Base-by-base conservation (phyloP, 345 rosid genomes). In the Turritis glabra region DNA sequence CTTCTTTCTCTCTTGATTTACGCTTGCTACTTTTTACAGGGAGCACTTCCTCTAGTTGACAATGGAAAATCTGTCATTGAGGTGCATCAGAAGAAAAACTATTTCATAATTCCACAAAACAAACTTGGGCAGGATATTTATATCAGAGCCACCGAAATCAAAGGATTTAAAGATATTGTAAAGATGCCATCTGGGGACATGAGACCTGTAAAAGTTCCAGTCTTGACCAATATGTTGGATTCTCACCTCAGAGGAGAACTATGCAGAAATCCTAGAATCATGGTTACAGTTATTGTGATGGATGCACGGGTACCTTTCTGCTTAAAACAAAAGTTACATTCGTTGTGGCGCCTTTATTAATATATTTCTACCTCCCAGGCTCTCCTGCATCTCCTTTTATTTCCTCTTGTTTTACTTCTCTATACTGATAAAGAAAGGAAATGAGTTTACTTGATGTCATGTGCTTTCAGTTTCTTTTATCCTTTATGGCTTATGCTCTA, bases 101-200 rank as follows among this genome's bases (percentile, higher is more conserved):
- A 87, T 81, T 92, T 77, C 60, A 86, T 95, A 80, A 82, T 92
- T 71, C 97, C 97, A 38, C 88, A 86, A 74, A 95, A 95, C 83
- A 92, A 90, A 82, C 95, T 95, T 78, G 99, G 97, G 71, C 91
- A 85, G 78, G 99, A 95, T 75, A 89, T 95, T 73, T 92, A 84
- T 79, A 82, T 95, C 50, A 87, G 94, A 56, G 86, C 92, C 54
- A 82, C 85, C 15, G 92, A 92, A 80, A 81, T 75, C 64, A 76
- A 80, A 78, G 93, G 92, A 35, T 79, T 77, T 29, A 76, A 85
- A 7, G 84, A 88, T 74, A 72, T 87, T 43, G 79, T 80, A 67
- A 87, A 84, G 80, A 87, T 95, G 97, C 93, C 97, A 69, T 90
- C 97, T 78, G 99, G 99, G 70, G 93, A 89, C 85, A 73, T 67